Evolutionary conservation across 257 asterid species (phyloP).

Genomic region (Solanum paucissectum): DNA sequence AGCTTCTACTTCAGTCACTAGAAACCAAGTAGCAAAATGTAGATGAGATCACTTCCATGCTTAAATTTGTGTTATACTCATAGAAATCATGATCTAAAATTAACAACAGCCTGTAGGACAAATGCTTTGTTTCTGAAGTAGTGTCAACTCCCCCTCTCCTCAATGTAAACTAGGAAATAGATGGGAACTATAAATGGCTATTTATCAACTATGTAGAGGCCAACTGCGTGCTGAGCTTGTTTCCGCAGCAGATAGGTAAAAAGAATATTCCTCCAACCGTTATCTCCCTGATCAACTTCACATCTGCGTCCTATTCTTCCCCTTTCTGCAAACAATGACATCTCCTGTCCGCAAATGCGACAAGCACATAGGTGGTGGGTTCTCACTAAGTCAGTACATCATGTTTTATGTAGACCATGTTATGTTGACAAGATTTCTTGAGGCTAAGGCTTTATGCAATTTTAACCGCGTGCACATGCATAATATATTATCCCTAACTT

Average conservation of each 20-base stretch:
- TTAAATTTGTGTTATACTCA: neutral
- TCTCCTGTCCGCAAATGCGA: neutral
- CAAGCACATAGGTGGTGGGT: neutral
- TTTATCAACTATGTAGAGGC: neutral
- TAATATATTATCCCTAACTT: neutral
- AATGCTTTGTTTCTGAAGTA: neutral
- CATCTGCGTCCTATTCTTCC: neutral
- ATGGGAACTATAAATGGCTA: neutral
- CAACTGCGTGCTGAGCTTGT: neutral
- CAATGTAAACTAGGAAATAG: neutral
- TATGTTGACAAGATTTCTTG: neutral
- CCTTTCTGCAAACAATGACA: neutral
- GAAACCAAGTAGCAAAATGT: neutral
- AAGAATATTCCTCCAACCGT: neutral
- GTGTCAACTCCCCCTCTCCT: neutral
- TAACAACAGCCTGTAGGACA: neutral
- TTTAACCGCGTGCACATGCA: neutral
- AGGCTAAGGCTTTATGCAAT: neutral
- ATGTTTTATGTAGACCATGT: neutral
- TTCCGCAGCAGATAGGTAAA: neutral
- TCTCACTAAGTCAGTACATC: neutral
- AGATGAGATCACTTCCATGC: neutral
- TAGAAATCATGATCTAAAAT: neutral
- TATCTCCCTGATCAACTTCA: neutral
- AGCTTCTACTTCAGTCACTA: neutral